Evolutionary conservation across 2,329 filamentous ascomycete genomes (phyloP).

Genomic region (Clarireedia homoeocarpa): DNA sequence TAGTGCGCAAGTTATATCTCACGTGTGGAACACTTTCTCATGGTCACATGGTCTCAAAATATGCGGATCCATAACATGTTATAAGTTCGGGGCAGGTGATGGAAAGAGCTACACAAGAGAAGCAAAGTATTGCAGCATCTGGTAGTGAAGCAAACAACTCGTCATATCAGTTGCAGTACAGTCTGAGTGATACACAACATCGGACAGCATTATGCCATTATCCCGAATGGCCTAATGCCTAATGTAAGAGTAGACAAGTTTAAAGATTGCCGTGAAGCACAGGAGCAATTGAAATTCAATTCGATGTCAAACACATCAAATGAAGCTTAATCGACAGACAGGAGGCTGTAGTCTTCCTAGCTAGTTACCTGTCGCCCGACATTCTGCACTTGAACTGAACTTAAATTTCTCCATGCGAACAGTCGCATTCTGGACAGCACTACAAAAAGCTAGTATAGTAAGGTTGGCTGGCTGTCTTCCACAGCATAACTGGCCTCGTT

Average conservation of each 20-base stretch:
- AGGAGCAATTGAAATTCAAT: too few species aligned
- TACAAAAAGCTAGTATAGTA: neutral
- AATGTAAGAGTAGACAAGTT: too few species aligned
- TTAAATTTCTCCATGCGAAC: too few species aligned
- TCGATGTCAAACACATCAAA: too few species aligned
- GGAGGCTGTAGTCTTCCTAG: too few species aligned
- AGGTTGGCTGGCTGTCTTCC: neutral
- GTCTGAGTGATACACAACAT: neutral
- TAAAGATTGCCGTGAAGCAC: too few species aligned
- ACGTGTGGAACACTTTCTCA: neutral
- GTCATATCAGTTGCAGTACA: neutral
- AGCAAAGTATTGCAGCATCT: neutral
- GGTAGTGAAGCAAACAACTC: neutral
- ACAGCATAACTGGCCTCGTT: constrained; percentile 1
- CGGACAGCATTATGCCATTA: neutral
- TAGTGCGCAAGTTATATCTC: neutral
- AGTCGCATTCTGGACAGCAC: neutral
- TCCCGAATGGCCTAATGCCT: neutral
- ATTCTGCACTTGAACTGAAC: too few species aligned
- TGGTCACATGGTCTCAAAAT: neutral
- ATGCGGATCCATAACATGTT: too few species aligned
- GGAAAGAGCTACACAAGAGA: neutral
- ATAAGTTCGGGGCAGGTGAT: too few species aligned
- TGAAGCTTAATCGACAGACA: too few species aligned
- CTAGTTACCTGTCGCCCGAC: too few species aligned